Evolutionary conservation across 768 basidiomycete genomes (phyloP).

Genomic region (Mycena maculata): DNA sequence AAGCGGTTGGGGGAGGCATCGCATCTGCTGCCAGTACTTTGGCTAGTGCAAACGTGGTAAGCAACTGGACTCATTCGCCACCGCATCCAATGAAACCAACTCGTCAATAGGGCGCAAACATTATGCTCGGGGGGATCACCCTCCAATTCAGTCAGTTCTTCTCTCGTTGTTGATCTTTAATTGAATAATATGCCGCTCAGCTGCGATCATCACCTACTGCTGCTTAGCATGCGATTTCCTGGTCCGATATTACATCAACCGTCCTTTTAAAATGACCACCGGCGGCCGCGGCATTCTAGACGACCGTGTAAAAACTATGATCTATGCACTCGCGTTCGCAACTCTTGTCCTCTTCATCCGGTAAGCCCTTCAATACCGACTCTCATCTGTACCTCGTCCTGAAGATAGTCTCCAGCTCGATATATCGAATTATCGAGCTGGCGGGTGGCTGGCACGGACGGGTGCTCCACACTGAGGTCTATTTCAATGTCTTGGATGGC

Average conservation of each 20-base stretch:
- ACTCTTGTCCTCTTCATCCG: slow-evolving; percentile 7
- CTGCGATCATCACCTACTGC: not conserved
- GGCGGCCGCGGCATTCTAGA: slow-evolving; percentile 11
- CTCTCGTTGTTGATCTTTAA: not conserved
- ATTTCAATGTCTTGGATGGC: too few species aligned
- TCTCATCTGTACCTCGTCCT: not conserved
- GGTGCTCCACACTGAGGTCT: not conserved
- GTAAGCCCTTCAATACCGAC: not conserved
- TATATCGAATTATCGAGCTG: slow-evolving; percentile 7
- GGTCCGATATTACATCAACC: not conserved
- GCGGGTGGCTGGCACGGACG: slow-evolving; percentile 5
- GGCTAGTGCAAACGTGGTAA: not conserved
- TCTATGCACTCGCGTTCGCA: slow-evolving; percentile 2
- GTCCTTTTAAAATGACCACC: not conserved
- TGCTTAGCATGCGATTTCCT: not conserved
- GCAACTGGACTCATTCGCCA: not conserved
- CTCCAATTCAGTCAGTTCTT: slow-evolving; percentile 13
- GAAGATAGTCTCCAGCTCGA: not conserved
- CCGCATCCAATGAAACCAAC: not conserved
- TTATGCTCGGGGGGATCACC: slow-evolving; percentile 31
- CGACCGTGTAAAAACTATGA: not conserved
- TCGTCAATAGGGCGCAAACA: not conserved
- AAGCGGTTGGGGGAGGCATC: not conserved
- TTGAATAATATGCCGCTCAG: not conserved
- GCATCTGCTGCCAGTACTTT: not conserved